Conservation (phyloP, 2,329 filamentous ascomycete species). For the Dactylellina leptospora region DNA sequence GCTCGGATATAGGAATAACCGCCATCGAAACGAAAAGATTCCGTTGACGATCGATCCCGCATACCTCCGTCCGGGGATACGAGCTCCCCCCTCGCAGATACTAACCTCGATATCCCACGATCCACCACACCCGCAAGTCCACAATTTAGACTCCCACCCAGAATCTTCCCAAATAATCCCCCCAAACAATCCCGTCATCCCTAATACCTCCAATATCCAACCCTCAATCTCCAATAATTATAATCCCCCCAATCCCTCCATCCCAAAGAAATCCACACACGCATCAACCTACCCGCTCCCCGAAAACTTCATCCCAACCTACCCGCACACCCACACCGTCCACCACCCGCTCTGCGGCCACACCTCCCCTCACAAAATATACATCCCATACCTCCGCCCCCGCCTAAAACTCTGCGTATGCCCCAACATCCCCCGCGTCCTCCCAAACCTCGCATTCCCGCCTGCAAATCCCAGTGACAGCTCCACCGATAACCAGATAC, state of each 20-base stretch:
- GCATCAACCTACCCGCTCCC: slow-evolving; percentile 18
- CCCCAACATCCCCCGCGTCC: slow-evolving; percentile 6
- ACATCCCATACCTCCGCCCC: slow-evolving; percentile 1
- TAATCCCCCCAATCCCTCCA: slow-evolving; percentile 5
- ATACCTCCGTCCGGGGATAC: neutral
- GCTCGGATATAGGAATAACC: too few relatives aligned
- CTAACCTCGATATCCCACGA: too few relatives aligned
- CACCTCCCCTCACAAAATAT: slow-evolving; percentile 20
- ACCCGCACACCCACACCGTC: slow-evolving; percentile 26
- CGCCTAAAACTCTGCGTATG: slow-evolving; percentile 25
- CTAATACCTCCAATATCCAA: too few relatives aligned
- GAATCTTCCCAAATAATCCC: too few relatives aligned
- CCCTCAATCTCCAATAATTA: neutral
- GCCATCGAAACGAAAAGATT: neutral
- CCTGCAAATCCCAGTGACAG: too few relatives aligned
- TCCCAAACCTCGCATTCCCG: too few relatives aligned
- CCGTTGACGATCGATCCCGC: slow-evolving; percentile 7
- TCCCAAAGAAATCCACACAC: neutral
- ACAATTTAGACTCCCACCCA: too few relatives aligned
- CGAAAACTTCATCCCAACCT: neutral
- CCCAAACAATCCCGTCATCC: too few relatives aligned
- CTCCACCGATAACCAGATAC: neutral
- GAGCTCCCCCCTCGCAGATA: too few relatives aligned
- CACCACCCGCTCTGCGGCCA: slow-evolving; percentile 26
- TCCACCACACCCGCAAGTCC: too few relatives aligned